Evolutionary conservation across 345 rosid species (phyloP).

Genomic region (Euphorbia tirucalli): DNA sequence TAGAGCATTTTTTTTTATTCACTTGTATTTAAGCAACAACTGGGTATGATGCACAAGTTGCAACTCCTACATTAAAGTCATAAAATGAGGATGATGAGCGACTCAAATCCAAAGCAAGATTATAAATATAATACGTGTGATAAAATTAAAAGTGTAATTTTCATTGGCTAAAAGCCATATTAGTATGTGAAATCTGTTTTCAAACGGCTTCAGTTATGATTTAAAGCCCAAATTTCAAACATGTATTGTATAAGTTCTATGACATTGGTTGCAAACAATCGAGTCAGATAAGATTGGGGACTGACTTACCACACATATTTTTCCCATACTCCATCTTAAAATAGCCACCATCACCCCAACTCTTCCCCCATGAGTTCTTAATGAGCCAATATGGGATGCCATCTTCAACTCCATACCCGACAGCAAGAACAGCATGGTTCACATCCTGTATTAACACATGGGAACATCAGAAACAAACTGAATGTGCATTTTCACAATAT

Average conservation of each 20-base stretch:
- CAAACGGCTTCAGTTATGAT: background rate
- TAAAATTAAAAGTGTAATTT: background rate
- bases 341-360: constrained; percentile 83
- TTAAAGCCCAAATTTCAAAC: background rate
- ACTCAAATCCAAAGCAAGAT: background rate
- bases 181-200: background rate
- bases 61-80: constrained; percentile 55
- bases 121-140: background rate
- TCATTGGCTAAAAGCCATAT: background rate
- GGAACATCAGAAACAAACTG: background rate
- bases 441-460: constrained; percentile 59
- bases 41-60: constrained; percentile 93
- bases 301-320: constrained; percentile 96
- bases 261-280: background rate
- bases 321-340: constrained; percentile 95
- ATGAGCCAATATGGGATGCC: constrained; percentile 85
- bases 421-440: constrained; percentile 96
- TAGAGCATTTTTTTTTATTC: background rate
- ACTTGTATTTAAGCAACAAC: constrained; percentile 45
- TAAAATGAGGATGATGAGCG: constrained; percentile 5
- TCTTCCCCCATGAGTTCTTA: constrained; percentile 88
- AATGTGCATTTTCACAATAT: background rate
- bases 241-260: background rate
- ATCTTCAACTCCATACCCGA: constrained; percentile 84
- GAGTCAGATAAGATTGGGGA: background rate